Evolutionary conservation across 257 asterid genomes (phyloP), one percentile per base, ranked within the genome.

Genomic region (Solanum virginianum): DNA sequence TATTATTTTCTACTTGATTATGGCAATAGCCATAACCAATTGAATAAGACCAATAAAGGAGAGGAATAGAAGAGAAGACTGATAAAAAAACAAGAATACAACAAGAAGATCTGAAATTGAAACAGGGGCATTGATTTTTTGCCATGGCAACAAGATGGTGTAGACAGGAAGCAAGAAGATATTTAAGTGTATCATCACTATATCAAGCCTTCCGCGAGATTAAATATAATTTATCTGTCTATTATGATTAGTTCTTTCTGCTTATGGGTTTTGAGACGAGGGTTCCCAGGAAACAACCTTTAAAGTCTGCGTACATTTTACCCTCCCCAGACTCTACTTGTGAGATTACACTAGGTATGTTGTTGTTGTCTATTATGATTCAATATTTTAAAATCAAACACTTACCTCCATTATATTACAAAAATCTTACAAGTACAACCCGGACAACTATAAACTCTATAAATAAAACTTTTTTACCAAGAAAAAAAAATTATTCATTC

Each of bases 1-100:
- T 65, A 43, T 65, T 60, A 60, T n/a, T 65, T 65, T 65, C 71
- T 26, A 26, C 71, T 65, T 65, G 71, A 65, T 65, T 15, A 65
- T 65, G 71, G 36, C 62, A 88, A 71, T 57, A 85, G 86, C 66
- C 71, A 51, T 66, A 43, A 8, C 79, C 75, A 79, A 79, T 53
- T 24, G 12, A 62, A 4, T 63, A 82, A 62, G 93, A 90, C 93
- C 91, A 89, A 70, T 83, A 86, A 14, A 92, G 80, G 66, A 89
- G 89, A 29, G 91, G 85, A 74, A 89, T 77, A 7, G 93, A 88
- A 47, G 95, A 92, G 29, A 89, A 70, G 70, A 88, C 82, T 24
- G 91, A 94, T 8, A 92, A 12, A 71, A 60, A 91, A 55, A 80
- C 87, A 88, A 47, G 91, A 88, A 51, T 56, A 20, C 53, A 51